Evolutionary conservation across 2,329 filamentous ascomycete genomes (phyloP).

Genomic region (Capronia americana): DNA sequence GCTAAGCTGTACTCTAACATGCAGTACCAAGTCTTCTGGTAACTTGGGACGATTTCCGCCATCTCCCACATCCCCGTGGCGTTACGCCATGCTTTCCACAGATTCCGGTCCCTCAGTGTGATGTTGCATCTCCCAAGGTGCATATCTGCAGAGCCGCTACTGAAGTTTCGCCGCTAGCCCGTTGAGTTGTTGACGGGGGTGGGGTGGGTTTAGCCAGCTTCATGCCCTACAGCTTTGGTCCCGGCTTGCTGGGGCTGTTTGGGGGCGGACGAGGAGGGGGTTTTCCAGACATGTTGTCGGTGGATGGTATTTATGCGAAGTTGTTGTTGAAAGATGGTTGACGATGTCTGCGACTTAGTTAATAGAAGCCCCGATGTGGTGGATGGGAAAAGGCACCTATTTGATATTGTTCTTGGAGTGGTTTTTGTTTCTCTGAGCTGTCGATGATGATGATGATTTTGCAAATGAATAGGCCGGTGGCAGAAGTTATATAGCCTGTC

Average conservation of each 20-base stretch:
- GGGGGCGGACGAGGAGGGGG: too few species aligned
- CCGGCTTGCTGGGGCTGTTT: neutral
- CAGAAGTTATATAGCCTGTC: neutral
- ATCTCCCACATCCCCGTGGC: neutral
- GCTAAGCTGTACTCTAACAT: neutral
- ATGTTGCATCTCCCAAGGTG: neutral
- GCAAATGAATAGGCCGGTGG: neutral
- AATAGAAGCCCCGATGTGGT: neutral
- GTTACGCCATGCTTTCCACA: neutral
- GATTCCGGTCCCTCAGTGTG: neutral
- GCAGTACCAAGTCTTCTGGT: neutral
- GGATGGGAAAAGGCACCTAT: neutral
- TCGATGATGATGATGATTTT: neutral
- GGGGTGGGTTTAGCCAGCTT: neutral
- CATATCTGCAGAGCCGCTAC: neutral
- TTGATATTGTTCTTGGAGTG: neutral
- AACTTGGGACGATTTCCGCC: neutral
- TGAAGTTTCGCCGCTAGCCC: neutral
- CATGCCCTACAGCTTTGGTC: neutral
- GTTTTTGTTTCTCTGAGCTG: neutral
- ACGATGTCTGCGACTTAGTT: neutral
- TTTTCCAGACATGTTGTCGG: neutral
- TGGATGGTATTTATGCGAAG: neutral
- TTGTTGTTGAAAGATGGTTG: neutral
- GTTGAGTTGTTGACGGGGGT: neutral